These are phyloP conservation scores for Trypanosoma avium DNA, from an alignment of 208 protist genomes.

Conservation along the genomic window DNA sequence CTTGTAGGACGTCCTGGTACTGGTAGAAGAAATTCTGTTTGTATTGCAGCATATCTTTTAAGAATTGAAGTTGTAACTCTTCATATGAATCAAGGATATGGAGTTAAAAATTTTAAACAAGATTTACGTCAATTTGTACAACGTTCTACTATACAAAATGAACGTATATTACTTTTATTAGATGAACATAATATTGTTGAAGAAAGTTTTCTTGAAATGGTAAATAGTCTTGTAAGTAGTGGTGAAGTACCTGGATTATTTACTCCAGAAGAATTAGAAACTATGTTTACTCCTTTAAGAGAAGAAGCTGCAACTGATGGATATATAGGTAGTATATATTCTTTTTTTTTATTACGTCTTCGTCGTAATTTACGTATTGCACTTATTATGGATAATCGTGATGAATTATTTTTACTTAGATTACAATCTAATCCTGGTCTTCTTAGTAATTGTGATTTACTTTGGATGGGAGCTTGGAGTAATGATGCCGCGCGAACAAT, in stretches of 20 bases:
- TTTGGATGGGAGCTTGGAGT: constrained; percentile 96
- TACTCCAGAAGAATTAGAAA: constrained; percentile 95
- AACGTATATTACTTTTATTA: constrained; percentile 94
- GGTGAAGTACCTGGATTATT: constrained; percentile 96
- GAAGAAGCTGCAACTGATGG: constrained; percentile 87
- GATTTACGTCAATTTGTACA: constrained; percentile 85
- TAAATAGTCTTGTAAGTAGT: constrained; percentile 93
- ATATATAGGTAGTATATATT: constrained; percentile 76
- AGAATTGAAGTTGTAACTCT: constrained; percentile 87
- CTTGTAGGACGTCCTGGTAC: constrained; percentile 93
- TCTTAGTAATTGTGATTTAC: constrained; percentile 91
- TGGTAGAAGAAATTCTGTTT: constrained; percentile 82
- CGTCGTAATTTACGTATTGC: constrained; percentile 92
- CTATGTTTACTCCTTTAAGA: constrained; percentile 89
- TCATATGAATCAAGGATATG: constrained; percentile 91
- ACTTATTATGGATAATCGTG: constrained; percentile 92
- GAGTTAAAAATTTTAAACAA: constrained; percentile 84
- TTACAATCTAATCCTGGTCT: constrained; percentile 96
- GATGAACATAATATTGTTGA: constrained; percentile 97
- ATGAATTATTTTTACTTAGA: constrained; percentile 85
- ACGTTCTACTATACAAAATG: constrained; percentile 72
- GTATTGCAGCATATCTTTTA: constrained; percentile 84
- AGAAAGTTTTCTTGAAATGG: constrained; percentile 96
- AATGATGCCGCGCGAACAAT: constrained; percentile 79
- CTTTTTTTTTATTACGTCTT: constrained; percentile 88